Evolutionary conservation across 352 stramenopile species (phyloP).

Genomic region (Pythium chondricola): DNA sequence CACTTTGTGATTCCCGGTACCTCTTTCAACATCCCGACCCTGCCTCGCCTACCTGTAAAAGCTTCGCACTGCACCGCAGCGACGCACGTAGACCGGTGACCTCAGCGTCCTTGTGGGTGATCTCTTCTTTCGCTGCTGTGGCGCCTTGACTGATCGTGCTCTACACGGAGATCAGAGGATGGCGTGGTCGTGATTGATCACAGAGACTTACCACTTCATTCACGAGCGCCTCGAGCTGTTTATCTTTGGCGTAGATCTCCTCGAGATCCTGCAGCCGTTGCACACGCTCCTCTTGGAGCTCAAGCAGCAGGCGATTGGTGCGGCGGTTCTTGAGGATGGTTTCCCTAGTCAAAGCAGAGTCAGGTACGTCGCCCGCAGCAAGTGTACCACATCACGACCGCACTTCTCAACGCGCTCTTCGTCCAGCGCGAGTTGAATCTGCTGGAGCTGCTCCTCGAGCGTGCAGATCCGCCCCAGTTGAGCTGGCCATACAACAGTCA

Average conservation of each 20-base stretch:
- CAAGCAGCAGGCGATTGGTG: slow-evolving; percentile 60
- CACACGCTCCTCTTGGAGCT: slow-evolving; percentile 70
- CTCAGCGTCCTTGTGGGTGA: slow-evolving; percentile 67
- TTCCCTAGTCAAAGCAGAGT: slow-evolving; percentile 25
- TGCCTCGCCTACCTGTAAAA: slow-evolving; percentile 41
- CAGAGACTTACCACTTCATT: slow-evolving; percentile 39
- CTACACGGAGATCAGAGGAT: slow-evolving; percentile 13
- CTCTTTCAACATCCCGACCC: background rate
- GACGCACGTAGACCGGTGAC: slow-evolving; percentile 55
- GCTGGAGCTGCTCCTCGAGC: slow-evolving; percentile 61
- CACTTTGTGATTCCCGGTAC: background rate
- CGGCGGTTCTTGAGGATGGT: slow-evolving; percentile 63
- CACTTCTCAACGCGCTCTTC: slow-evolving; percentile 72
- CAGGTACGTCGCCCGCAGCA: too few relatives aligned
- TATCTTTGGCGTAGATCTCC: slow-evolving; percentile 79
- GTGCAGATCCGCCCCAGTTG: slow-evolving; percentile 55
- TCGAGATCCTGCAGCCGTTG: slow-evolving; percentile 72
- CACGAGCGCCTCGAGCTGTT: slow-evolving; percentile 50
- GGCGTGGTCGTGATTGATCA: background rate
- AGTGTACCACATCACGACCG: too few relatives aligned
- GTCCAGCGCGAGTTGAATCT: slow-evolving; percentile 53
- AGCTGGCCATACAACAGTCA: slow-evolving; percentile 20
- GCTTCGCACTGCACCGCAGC: slow-evolving; percentile 55
- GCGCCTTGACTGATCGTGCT: slow-evolving; percentile 35
- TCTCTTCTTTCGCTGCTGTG: slow-evolving; percentile 43